phyloP scores from a whole-genome alignment of 768 basidiomycete genomes.

The Clitopilus hobsonii region DNA sequence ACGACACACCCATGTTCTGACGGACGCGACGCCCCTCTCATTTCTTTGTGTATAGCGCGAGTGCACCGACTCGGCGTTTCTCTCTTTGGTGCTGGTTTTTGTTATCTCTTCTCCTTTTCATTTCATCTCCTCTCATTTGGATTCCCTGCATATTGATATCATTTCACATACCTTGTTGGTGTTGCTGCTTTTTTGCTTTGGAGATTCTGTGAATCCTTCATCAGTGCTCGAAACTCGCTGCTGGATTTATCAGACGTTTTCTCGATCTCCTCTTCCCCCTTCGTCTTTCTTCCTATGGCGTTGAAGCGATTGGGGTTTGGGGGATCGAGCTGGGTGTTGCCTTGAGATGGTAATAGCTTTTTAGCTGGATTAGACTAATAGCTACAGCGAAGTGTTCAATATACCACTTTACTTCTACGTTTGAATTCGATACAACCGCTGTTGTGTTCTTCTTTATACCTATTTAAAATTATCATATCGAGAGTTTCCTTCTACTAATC shows the following conservation, averaged over 20 bases:
- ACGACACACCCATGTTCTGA: constrained; percentile 6
- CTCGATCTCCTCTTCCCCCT: neutral
- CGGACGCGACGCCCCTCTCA: constrained; percentile 2
- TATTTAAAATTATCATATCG: neutral
- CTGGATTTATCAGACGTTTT: constrained; percentile 1
- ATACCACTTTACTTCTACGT: neutral
- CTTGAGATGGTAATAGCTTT: neutral
- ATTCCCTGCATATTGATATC: neutral
- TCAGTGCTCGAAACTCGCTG: neutral
- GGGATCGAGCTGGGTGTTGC: neutral
- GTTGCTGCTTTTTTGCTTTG: neutral
- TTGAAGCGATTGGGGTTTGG: no score
- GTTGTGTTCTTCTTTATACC: constrained; percentile 1
- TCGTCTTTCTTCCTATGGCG: no score
- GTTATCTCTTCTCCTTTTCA: neutral
- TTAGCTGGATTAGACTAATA: neutral
- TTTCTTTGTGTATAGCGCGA: constrained; percentile 1
- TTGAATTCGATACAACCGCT: neutral
- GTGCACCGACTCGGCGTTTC: neutral
- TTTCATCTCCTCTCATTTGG: neutral
- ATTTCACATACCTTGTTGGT: neutral
- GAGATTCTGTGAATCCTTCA: neutral
- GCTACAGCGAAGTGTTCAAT: neutral
- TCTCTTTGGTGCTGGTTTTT: neutral
- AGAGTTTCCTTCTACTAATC: neutral